Conservation (phyloP, 2,329 filamentous ascomycete genomes). For the Paracamarosporium sp. region DNA sequence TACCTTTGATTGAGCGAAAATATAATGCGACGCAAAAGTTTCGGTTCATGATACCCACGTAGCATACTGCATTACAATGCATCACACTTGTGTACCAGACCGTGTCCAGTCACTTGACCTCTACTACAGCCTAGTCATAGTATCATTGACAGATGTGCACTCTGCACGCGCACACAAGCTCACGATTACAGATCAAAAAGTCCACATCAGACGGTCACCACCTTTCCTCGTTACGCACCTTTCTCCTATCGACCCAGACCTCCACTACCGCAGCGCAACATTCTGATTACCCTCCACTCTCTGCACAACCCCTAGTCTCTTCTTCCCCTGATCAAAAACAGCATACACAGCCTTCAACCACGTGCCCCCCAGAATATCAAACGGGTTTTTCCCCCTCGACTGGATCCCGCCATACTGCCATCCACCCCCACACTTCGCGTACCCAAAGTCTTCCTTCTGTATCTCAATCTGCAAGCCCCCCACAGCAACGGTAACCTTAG, state of each 20-base stretch:
- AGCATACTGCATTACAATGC: conserved; percentile 1
- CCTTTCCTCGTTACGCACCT: no score
- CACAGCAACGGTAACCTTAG: conserved; percentile 68
- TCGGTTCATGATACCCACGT: conserved; percentile 4
- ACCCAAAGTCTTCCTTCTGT: conserved; percentile 68
- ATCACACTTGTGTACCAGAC: no score
- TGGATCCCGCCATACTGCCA: conserved; percentile 71
- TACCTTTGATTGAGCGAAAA: conserved; percentile 67
- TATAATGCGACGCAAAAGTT: neutral
- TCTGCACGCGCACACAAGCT: no score
- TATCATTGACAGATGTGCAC: no score
- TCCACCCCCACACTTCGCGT: conserved; percentile 61
- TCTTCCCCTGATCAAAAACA: conserved; percentile 69
- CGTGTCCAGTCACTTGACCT: no score
- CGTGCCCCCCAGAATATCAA: conserved; percentile 70
- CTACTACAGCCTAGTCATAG: no score
- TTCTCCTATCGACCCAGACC: no score
- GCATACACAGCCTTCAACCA: conserved; percentile 71
- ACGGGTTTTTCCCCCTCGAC: conserved; percentile 60
- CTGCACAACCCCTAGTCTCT: conserved; percentile 66
- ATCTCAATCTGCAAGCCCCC: conserved; percentile 66
- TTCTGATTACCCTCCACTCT: conserved; percentile 46
- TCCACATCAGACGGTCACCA: no score
- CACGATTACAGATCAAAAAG: no score
- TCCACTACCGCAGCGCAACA: no score